Conservation (phyloP, 192 early-diverging fungal species). For the Rhizophagus prolifer region DNA sequence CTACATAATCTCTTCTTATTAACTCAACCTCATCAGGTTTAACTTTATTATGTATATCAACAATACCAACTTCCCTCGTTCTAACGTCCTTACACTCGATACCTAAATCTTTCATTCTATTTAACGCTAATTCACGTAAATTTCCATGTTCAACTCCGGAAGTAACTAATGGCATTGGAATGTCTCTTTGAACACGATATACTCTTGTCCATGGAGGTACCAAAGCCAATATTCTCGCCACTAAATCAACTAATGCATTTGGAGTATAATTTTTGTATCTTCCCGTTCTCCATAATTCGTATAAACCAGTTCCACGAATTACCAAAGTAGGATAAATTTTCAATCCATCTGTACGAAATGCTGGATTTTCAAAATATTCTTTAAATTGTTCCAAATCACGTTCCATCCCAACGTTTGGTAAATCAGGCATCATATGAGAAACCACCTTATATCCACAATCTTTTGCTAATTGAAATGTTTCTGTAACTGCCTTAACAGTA, state of each 20-base stretch:
- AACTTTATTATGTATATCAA: slow-evolving; percentile 96
- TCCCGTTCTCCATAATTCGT: slow-evolving; percentile 98
- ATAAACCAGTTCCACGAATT: slow-evolving; percentile 97
- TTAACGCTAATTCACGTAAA: slow-evolving; percentile 89
- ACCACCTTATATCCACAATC: slow-evolving; percentile 99
- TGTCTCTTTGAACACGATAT: slow-evolving; percentile 95
- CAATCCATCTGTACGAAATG: slow-evolving; percentile 96
- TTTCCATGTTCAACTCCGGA: slow-evolving; percentile 99
- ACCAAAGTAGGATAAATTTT: slow-evolving; percentile 99
- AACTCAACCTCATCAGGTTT: slow-evolving; percentile 88
- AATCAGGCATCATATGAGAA: slow-evolving; percentile 99
- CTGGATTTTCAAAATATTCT: slow-evolving; percentile 97
- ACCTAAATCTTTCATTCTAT: slow-evolving; percentile 96
- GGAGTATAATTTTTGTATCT: slow-evolving; percentile 98
- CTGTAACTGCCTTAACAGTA: slow-evolving; percentile 96
- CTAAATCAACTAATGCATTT: slow-evolving; percentile 91
- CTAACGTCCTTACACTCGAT: slow-evolving; percentile 96
- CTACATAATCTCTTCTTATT: slow-evolving; percentile 95
- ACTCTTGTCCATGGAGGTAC: slow-evolving; percentile 99
- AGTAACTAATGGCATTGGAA: slow-evolving; percentile 99
- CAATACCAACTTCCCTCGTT: slow-evolving; percentile 97
- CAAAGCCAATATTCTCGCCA: slow-evolving; percentile 91
- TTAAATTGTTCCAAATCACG: slow-evolving; percentile 99
- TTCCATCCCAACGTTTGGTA: slow-evolving; percentile 99
- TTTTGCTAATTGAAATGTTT: slow-evolving; percentile 97